These are phyloP conservation scores for Periglandula ipomoeae DNA, from an alignment of 2,329 filamentous ascomycete genomes.

Conservation along the genomic window DNA sequence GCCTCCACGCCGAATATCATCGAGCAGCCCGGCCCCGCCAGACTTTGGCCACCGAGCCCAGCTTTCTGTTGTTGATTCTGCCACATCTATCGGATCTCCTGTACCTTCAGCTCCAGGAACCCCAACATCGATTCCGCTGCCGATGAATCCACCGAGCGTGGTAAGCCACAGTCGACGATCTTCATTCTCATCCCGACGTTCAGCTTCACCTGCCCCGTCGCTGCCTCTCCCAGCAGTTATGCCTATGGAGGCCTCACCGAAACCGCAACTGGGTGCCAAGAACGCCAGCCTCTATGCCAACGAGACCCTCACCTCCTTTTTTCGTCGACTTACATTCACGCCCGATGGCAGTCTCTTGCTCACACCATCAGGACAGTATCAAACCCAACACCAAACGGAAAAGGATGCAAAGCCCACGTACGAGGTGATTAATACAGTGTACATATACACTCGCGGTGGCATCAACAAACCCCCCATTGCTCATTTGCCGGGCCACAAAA, in stretches of 20 bases:
- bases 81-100: slow-evolving; percentile 62
- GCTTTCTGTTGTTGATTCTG: slow-evolving; percentile 45
- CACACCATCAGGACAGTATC: slow-evolving; percentile 92
- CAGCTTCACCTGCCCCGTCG: slow-evolving; percentile 86
- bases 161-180: slow-evolving; percentile 91
- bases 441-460: slow-evolving; percentile 92
- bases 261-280: slow-evolving; percentile 62
- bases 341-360: slow-evolving; percentile 90
- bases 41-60: slow-evolving; percentile 64
- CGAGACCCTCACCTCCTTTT: slow-evolving; percentile 95
- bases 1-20: slow-evolving; percentile 82
- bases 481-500: slow-evolving; percentile 94
- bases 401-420: slow-evolving; percentile 66
- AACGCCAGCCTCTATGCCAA: slow-evolving; percentile 92
- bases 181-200: slow-evolving; percentile 81
- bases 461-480: slow-evolving; percentile 95
- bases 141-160: slow-evolving; percentile 89
- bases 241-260: slow-evolving; percentile 83
- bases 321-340: slow-evolving; percentile 85
- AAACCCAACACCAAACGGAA: slow-evolving; percentile 59
- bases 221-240: slow-evolving; percentile 92
- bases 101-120: slow-evolving; percentile 88
- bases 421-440: slow-evolving; percentile 93
- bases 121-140: slow-evolving; percentile 76
- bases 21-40: slow-evolving; percentile 83